Base-by-base conservation (phyloP, 2,329 filamentous ascomycete genomes). In the Endocalyx cinctus region DNA sequence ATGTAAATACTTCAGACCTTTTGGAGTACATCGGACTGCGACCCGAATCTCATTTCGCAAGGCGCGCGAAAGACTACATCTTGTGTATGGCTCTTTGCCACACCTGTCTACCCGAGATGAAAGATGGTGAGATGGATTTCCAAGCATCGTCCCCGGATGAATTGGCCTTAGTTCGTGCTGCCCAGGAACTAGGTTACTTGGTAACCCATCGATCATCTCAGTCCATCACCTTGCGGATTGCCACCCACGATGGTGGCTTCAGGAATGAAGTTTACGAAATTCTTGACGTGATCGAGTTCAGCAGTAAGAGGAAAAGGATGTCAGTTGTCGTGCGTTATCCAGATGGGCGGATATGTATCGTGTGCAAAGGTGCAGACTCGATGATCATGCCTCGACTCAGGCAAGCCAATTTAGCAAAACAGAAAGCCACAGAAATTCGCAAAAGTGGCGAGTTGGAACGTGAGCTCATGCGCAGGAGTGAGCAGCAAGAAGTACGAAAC, bases 71-170 rank as follows among this genome's bases (percentile, higher is more conserved):
- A 39, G 79, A 94, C 53, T 92, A 94, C 46, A 74, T 97, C 4
- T 68, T 97, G 4, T 84, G 82, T 0, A 74, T 96, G 50, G 87
- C 89, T 1, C 66, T 97, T 2, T 96, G 90, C 47, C 89, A 97
- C 55, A 94, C 88, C 1, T 95, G 88, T 54, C 67, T 95, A 16
- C 89, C 90, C 0, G 89, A 97, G 55, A 67, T 80, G 27, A 77
- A 78, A 17, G 71, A 83, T 47, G 87, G 83, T 4, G 66, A 77
- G 23, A 72, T 85, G n/a, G 76, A 82, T 6, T 96, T 86, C 51
- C 89, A 95, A 60, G 86, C 89, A 12, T 84, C 88, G 0, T 95
- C 88, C 0, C 89, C 89, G 0, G 89, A 96, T 54, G 89, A 96
- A 54, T 65, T 94, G 31, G 89, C 89, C 6, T 70, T 96, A 18